Conservation (phyloP, 2,329 filamentous ascomycete genomes). For the Ceratocystis eucalypticola region DNA sequence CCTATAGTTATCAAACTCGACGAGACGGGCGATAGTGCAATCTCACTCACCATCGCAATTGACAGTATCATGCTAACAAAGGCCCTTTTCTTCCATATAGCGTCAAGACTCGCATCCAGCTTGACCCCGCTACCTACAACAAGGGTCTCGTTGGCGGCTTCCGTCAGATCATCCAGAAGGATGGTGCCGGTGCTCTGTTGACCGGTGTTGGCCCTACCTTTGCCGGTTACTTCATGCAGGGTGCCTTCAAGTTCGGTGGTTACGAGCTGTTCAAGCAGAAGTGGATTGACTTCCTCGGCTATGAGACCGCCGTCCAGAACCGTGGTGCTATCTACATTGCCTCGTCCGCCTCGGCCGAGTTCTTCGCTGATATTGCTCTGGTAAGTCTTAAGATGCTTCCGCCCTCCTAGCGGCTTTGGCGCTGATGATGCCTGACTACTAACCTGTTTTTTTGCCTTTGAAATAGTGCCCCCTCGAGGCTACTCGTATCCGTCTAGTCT, state of each 20-base stretch:
- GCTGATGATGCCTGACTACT: too few relatives aligned
- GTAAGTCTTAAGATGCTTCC: constrained; percentile 11
- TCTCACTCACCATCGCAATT: background rate
- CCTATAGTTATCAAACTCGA: background rate
- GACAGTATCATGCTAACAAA: constrained; percentile 19
- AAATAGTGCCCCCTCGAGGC: constrained; percentile 67
- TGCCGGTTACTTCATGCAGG: constrained; percentile 88
- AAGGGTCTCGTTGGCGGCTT: constrained; percentile 74
- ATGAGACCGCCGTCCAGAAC: constrained; percentile 65
- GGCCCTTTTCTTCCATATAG: constrained; percentile 32
- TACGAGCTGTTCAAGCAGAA: constrained; percentile 97
- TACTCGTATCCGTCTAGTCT: constrained; percentile 86
- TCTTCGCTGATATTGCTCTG: constrained; percentile 67
- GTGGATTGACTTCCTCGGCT: constrained; percentile 65
- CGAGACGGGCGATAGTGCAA: background rate
- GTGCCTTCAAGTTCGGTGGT: constrained; percentile 63
- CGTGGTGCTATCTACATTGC: constrained; percentile 69
- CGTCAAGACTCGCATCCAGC: constrained; percentile 92
- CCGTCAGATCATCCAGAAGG: constrained; percentile 68
- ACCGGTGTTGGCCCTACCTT: constrained; percentile 77
- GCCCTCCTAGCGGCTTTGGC: too few relatives aligned
- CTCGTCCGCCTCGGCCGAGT: constrained; percentile 50
- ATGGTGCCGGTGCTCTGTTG: constrained; percentile 74
- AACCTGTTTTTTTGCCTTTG: background rate
- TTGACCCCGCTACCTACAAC: constrained; percentile 83